These are phyloP conservation scores for Pleurotus tuoliensis DNA, from an alignment of 768 basidiomycete species.

Conservation along the genomic window DNA sequence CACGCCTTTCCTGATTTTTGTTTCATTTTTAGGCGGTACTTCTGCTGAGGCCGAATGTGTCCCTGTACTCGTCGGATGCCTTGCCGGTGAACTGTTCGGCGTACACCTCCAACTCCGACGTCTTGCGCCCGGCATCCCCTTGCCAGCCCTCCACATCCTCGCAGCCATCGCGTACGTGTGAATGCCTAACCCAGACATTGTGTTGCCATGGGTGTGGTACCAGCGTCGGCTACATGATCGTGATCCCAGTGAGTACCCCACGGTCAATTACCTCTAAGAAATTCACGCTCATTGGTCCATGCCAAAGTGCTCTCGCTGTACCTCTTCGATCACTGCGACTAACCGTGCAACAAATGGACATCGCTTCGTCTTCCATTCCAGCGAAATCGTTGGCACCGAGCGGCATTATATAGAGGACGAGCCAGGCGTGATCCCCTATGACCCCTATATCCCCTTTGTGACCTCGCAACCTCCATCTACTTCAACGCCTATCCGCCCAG, in stretches of 20 bases:
- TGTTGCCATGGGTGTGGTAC: conserved; percentile 78
- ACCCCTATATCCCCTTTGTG: conserved; percentile 19
- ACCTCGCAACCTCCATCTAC: conserved; percentile 20
- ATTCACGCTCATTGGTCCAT: conserved; percentile 3
- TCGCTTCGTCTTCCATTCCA: conserved; percentile 83
- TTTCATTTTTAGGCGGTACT: conserved; percentile 62
- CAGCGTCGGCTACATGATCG: conserved; percentile 77
- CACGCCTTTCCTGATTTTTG: conserved; percentile 9
- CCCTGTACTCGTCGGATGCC: conserved; percentile 82
- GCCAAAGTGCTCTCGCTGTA: conserved; percentile 63
- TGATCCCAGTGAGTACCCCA: conserved; percentile 46
- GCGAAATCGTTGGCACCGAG: conserved; percentile 58
- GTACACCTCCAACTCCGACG: conserved; percentile 46
- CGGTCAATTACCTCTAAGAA: background rate
- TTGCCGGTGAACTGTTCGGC: conserved; percentile 75
- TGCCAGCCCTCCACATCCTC: conserved; percentile 30
- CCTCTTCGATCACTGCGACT: conserved; percentile 59
- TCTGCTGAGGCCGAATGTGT: conserved; percentile 75
- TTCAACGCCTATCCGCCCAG: conserved; percentile 24
- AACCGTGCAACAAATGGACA: conserved; percentile 81
- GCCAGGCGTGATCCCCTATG: conserved; percentile 52
- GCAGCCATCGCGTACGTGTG: conserved; percentile 58
- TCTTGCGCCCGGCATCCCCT: conserved; percentile 26
- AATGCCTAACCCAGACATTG: conserved; percentile 79
- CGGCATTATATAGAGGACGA: conserved; percentile 63